Evolutionary conservation across 2,329 filamentous ascomycete genomes (phyloP).

Genomic region (Paracoccidioides brasiliensis): DNA sequence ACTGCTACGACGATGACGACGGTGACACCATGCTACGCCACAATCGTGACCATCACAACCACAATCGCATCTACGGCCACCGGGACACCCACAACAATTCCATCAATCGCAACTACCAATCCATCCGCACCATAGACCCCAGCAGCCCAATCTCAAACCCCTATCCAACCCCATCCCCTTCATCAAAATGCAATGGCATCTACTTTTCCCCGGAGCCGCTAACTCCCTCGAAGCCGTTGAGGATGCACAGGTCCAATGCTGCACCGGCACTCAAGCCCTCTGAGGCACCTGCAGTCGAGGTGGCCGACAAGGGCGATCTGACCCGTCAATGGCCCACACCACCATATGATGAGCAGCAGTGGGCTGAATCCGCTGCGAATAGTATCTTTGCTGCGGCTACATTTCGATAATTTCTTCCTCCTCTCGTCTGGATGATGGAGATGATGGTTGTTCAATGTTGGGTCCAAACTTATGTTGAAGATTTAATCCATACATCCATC

Average conservation of each 20-base stretch:
- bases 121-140: conserved; percentile 9
- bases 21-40: background rate
- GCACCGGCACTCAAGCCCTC: too few species aligned
- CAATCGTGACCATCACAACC: too few species aligned
- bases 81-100: background rate
- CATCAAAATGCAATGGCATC: conserved; percentile 66
- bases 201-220: conserved; percentile 50
- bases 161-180: conserved; percentile 64
- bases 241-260: conserved; percentile 48
- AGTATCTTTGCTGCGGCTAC: conserved; percentile 61
- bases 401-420: conserved; percentile 19
- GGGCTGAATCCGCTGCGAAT: conserved; percentile 69
- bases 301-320: conserved; percentile 34
- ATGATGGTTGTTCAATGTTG: background rate
- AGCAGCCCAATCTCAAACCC: conserved; percentile 30
- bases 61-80: conserved; percentile 5
- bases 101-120: conserved; percentile 8
- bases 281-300: too few species aligned
- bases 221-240: conserved; percentile 50
- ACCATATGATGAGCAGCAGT: conserved; percentile 86
- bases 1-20: conserved; percentile 3
- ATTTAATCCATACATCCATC: background rate
- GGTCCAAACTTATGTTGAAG: background rate
- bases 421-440: background rate
- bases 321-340: conserved; percentile 83